Evolutionary conservation across 1,139 yeast species (phyloP).

Genomic region (Sugiyamaella novakii): DNA sequence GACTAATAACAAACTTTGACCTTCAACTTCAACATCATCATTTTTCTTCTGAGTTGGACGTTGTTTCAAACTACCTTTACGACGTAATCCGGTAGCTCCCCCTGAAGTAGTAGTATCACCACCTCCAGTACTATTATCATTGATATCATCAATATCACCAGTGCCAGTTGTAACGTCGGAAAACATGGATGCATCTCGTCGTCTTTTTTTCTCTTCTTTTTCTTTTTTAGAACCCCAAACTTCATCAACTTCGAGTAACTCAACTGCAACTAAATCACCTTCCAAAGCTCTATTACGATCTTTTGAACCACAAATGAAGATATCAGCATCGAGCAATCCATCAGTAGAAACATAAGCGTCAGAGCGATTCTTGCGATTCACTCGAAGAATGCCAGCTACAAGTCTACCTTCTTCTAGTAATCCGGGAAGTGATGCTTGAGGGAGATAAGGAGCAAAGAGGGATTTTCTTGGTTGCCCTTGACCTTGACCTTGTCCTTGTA

Average conservation of each 20-base stretch:
- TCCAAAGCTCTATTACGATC: constrained; percentile 97
- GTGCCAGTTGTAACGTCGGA: constrained; percentile 35
- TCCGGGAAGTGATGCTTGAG: constrained; percentile 90
- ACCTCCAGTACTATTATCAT: constrained; percentile 35
- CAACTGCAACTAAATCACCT: constrained; percentile 95
- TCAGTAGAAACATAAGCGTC: constrained; percentile 98
- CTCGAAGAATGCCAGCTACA: constrained; percentile 90
- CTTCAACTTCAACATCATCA: constrained; percentile 98
- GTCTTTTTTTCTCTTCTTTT: constrained; percentile 94
- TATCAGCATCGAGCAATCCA: constrained; percentile 92
- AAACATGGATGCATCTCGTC: constrained; percentile 59
- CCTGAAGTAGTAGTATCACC: constrained; percentile 21
- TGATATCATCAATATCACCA: constrained; percentile 33
- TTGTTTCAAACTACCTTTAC: constrained; percentile 91
- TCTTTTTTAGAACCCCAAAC: constrained; percentile 97
- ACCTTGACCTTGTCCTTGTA: constrained; percentile 28
- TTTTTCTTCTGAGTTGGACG: constrained; percentile 98
- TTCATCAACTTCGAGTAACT: constrained; percentile 89
- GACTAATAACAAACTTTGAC: constrained; percentile 84
- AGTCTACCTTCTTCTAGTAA: constrained; percentile 85
- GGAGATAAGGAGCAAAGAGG: constrained; percentile 91
- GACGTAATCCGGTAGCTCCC: constrained; percentile 52
- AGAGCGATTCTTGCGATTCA: constrained; percentile 91
- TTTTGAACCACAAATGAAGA: constrained; percentile 97
- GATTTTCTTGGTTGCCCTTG: constrained; percentile 61